These are phyloP conservation scores for Xylaria castorea DNA, from an alignment of 495 filamentous ascomycete genomes.

Conservation along the genomic window DNA sequence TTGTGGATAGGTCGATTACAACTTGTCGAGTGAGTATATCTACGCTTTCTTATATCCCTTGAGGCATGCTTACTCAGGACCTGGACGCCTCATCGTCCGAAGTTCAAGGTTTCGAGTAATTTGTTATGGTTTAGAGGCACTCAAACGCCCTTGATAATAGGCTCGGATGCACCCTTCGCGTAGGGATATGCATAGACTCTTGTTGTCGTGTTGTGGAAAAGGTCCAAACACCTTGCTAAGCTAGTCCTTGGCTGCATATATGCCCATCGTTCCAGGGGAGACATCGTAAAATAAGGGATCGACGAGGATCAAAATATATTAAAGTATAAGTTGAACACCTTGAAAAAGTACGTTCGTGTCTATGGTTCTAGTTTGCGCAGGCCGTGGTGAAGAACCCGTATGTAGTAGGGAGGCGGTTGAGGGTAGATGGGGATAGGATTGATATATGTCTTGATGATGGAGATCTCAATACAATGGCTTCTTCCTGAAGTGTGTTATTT, in stretches of 20 bases:
- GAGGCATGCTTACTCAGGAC: neutral
- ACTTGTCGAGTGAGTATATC: neutral
- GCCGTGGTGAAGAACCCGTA: too few relatives aligned
- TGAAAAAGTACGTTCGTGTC: neutral
- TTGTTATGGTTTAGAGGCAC: neutral
- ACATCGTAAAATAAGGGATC: neutral
- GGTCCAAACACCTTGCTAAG: too few relatives aligned
- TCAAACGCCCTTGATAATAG: neutral
- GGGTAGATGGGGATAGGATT: neutral
- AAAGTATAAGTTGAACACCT: neutral
- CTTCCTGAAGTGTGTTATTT: neutral
- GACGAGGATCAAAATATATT: neutral
- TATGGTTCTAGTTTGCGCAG: neutral
- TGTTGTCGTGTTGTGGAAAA: too few relatives aligned
- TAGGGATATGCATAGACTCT: too few relatives aligned
- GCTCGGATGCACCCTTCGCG: neutral
- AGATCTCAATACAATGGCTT: neutral
- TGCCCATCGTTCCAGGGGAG: too few relatives aligned
- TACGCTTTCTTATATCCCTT: neutral
- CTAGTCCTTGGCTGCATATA: too few relatives aligned
- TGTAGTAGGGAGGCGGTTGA: neutral
- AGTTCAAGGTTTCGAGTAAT: neutral
- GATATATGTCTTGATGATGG: neutral
- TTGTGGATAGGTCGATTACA: neutral
- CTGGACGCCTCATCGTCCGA: neutral